A percentile compares a stretch with the other conserved stretches of the same genome.
These are phyloP conservation scores for Peterozyma toletana DNA, from an alignment of 805 yeast species.

Conservation along the genomic window DNA sequence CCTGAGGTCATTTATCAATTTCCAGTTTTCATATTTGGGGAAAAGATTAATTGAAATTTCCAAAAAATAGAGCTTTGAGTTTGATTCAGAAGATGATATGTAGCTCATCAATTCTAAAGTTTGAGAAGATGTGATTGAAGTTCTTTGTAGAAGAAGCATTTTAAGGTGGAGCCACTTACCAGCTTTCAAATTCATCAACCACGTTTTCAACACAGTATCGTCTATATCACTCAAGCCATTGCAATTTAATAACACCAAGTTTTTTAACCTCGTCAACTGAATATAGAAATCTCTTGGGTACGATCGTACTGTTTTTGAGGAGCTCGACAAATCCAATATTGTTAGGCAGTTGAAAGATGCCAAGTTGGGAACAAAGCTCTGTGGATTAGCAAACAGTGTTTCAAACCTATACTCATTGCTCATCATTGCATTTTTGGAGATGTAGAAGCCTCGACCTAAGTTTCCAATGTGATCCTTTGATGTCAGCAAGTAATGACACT, in stretches of 20 bases:
- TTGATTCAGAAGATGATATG: neutral
- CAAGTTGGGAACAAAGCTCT: constrained; percentile 7
- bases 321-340: constrained; percentile 13
- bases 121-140: neutral
- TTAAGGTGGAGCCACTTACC: constrained; percentile 16
- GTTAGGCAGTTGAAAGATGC: constrained; percentile 9
- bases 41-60: constrained; percentile 6
- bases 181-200: constrained; percentile 17
- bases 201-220: constrained; percentile 14
- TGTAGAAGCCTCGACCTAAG: constrained; percentile 12
- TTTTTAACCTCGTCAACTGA: constrained; percentile 5
- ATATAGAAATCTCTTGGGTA: neutral
- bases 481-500: constrained; percentile 12
- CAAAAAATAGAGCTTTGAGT: constrained; percentile 9
- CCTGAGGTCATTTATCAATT: neutral
- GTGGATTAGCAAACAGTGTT: constrained; percentile 20
- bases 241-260: constrained; percentile 6
- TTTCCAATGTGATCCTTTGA: constrained; percentile 10
- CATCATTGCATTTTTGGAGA: constrained; percentile 8
- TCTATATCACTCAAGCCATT: constrained; percentile 7
- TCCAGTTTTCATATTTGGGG: constrained; percentile 1
- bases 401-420: constrained; percentile 21
- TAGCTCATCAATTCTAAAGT: neutral
- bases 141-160: constrained; percentile 5
- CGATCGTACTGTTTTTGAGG: neutral